Conservation (phyloP, 108 stramenopile genomes). For the Seminavis robusta region DNA sequence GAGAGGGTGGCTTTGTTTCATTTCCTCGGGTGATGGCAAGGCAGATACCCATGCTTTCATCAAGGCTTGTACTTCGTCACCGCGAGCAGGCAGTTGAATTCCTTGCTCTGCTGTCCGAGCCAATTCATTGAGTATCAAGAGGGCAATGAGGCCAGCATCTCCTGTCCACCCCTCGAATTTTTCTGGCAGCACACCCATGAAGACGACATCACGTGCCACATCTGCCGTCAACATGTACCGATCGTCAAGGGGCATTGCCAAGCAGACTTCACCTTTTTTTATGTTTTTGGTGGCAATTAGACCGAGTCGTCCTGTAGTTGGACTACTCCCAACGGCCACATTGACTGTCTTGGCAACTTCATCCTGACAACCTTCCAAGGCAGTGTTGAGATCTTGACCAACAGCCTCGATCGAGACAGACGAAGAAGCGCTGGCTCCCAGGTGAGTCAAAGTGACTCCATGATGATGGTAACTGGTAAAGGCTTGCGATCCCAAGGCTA, state of each 20-base stretch:
- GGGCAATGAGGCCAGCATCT: slow-evolving; percentile 70
- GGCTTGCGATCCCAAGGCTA: too few species aligned
- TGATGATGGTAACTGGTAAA: too few species aligned
- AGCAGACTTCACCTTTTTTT: slow-evolving; percentile 46
- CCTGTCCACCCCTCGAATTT: slow-evolving; percentile 85
- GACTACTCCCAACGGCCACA: slow-evolving; percentile 17
- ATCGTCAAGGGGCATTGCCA: slow-evolving; percentile 62
- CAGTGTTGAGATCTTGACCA: background rate
- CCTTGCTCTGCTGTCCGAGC: slow-evolving; percentile 28
- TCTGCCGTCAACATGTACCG: slow-evolving; percentile 42
- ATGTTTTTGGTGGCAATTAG: slow-evolving; percentile 54
- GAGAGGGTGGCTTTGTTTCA: slow-evolving; percentile 51
- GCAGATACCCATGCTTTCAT: slow-evolving; percentile 57
- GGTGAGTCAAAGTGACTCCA: too few species aligned
- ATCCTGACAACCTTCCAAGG: background rate
- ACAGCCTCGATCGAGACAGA: background rate
- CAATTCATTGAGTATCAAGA: slow-evolving; percentile 72
- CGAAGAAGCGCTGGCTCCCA: background rate
- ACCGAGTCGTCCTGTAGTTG: slow-evolving; percentile 47
- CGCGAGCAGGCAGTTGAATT: slow-evolving; percentile 36
- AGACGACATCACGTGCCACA: slow-evolving; percentile 48
- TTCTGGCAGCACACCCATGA: slow-evolving; percentile 47
- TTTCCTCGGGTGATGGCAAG: slow-evolving; percentile 59
- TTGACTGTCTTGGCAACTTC: slow-evolving; percentile 44
- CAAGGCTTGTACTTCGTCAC: slow-evolving; percentile 33